Base-by-base conservation (phyloP, 192 early-diverging fungal species). In the Jimgerdemannia flammicorona region DNA sequence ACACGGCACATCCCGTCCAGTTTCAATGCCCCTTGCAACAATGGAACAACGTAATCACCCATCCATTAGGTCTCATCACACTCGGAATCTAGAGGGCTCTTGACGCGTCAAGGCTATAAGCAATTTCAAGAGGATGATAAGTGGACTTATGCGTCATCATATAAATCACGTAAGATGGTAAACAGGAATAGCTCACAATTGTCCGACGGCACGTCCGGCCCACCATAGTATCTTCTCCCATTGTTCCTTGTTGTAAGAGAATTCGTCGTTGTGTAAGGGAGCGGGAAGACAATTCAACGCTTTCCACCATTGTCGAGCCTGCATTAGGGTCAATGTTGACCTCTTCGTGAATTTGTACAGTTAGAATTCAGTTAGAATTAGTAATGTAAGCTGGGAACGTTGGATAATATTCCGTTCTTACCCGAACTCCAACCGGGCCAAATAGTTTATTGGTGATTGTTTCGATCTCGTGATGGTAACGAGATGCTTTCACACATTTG, bases 1-100 rank as follows among this genome's bases (percentile, higher is more conserved):
- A 75, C 70, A 49, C 70, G 70, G 71, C 63, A 75, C 69, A 11
- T 17, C 40, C 64, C 40, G 44, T 76, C 70, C 39, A 76, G 64
- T 76, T 8, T 11, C 65, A 77, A 77, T 40, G 40, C 75, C 11
- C 71, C 75, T 77, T 77, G 63, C 49, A 77, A 77, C 41, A 77
- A 72, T 44, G 71, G 75, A 77, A 77, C 44, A 3, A 72, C 29
- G 20, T 77, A 77, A 77, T 40, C 64, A 43, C 43, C 70, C 42
- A 71, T 73, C 44, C 65, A 77, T 64, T 77, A 66, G 40, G 44
- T 69, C 44, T 77, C 76, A 11, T 69, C 17, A 69, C 72, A 73
- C 63, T 73, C 72, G 6, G 72, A 18, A 63, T 77, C 67, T 29
- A 77, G 39, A 43, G 71, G 66, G 54, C 69, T 77, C 20, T 11